A percentile compares a stretch with the other conserved stretches of the same genome.
Evolutionary conservation across 148 eudicot genomes (phyloP).

Genomic region (Fagopyrum tataricum): DNA sequence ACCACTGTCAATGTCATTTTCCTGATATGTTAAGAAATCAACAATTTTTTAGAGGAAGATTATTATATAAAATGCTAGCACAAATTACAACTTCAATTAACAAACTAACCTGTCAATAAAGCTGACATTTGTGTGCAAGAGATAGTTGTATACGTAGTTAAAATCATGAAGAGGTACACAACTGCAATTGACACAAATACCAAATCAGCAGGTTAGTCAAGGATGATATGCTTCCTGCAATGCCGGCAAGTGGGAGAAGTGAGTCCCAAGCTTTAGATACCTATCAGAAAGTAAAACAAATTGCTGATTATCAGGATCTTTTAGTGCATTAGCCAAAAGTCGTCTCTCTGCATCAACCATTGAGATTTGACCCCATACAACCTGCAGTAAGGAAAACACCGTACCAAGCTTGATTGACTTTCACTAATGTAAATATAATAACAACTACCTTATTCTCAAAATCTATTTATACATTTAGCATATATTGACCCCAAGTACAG

Average conservation of each 20-base stretch:
- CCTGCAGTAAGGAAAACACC: constrained; percentile 37
- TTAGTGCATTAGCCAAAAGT: constrained; percentile 80
- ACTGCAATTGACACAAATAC: constrained; percentile 38
- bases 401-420: not conserved
- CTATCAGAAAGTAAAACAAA: constrained; percentile 95
- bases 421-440: not conserved
- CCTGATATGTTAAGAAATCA: too few species aligned
- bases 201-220: constrained; percentile 2
- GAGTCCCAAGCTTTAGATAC: constrained; percentile 21
- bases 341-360: constrained; percentile 97
- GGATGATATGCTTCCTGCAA: not conserved
- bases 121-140: constrained; percentile 80
- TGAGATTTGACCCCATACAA: constrained; percentile 89
- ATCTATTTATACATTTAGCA: not conserved
- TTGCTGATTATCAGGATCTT: constrained; percentile 79
- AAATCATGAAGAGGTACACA: constrained; percentile 87
- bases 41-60: too few species aligned
- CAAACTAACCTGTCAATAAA: constrained; percentile 69
- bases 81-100: not conserved
- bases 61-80: not conserved
- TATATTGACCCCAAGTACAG: too few species aligned
- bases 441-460: not conserved
- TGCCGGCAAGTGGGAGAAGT: not conserved
- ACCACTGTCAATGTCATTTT: too few species aligned
- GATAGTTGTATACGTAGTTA: constrained; percentile 77